These are phyloP conservation scores for Talaromyces sp. DNA, from an alignment of 2,329 filamentous ascomycete genomes.

Conservation along the genomic window DNA sequence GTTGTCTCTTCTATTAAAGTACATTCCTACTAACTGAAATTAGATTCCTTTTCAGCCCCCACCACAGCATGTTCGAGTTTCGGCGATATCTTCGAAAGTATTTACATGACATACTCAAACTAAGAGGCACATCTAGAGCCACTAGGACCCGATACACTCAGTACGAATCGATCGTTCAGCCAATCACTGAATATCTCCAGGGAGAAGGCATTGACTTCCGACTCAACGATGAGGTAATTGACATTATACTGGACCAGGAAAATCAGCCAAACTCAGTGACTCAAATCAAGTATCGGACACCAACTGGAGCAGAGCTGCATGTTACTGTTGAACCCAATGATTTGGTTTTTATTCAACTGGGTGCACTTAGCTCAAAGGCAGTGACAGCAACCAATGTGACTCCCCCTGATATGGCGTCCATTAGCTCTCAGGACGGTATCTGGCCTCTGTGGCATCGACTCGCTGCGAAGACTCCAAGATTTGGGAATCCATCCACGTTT, in stretches of 20 bases:
- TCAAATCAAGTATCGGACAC: constrained; percentile 21
- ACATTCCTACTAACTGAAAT: neutral
- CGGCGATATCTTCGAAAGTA: constrained; percentile 22
- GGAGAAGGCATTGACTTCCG: constrained; percentile 25
- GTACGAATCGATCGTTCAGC: constrained; percentile 24
- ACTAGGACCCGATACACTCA: constrained; percentile 24
- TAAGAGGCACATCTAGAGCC: constrained; percentile 20
- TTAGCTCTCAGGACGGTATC: constrained; percentile 21
- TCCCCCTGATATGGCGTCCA: constrained; percentile 9
- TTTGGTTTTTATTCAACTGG: constrained; percentile 36
- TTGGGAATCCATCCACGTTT: constrained; percentile 35
- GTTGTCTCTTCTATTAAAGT: neutral
- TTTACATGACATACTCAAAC: constrained; percentile 21
- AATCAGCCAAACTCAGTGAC: constrained; percentile 27
- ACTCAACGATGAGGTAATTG: constrained; percentile 21
- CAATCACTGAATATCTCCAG: constrained; percentile 22
- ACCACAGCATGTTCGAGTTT: constrained; percentile 24
- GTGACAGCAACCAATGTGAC: constrained; percentile 3
- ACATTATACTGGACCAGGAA: constrained; percentile 20
- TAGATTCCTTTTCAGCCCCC: constrained; percentile 22
- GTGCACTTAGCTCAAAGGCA: constrained; percentile 30
- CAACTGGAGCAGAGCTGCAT: constrained; percentile 20
- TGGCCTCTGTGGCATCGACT: constrained; percentile 39
- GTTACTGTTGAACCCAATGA: constrained; percentile 29
- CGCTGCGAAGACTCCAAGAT: constrained; percentile 29